These are phyloP conservation scores for Solanum rostratum DNA, from an alignment of 257 asterid species.

Conservation along the genomic window DNA sequence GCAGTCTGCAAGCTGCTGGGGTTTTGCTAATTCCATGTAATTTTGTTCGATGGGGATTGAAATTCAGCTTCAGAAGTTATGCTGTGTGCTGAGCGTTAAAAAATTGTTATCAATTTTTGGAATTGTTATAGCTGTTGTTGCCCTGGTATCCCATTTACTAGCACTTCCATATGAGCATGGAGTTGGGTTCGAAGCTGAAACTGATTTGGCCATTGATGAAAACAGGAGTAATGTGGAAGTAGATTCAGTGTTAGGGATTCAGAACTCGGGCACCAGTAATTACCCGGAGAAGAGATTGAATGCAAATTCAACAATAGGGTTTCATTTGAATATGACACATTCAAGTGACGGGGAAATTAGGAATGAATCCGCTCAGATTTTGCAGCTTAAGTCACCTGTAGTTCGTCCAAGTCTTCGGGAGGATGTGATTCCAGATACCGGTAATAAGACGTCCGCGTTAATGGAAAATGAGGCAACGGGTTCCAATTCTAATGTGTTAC, in stretches of 20 bases:
- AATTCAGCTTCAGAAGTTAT: constrained; percentile 12
- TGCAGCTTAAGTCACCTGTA: not conserved
- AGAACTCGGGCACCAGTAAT: not conserved
- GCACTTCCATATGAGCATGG: constrained; percentile 14
- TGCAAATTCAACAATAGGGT: not conserved
- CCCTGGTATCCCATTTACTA: constrained; percentile 18
- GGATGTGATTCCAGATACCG: not conserved
- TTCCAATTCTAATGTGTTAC: not conserved
- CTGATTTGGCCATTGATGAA: not conserved
- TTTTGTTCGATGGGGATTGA: constrained; percentile 19
- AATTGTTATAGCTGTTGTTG: constrained; percentile 8
- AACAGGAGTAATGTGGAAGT: not conserved
- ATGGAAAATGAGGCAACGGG: not conserved
- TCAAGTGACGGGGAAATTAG: not conserved
- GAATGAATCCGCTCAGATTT: not conserved
- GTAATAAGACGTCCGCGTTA: not conserved
- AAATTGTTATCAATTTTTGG: constrained; percentile 14
- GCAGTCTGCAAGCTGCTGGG: not conserved
- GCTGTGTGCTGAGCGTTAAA: constrained; percentile 1
- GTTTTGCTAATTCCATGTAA: not conserved
- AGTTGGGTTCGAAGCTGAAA: not conserved
- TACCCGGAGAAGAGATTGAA: not conserved
- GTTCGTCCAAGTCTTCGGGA: not conserved
- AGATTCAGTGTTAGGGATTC: not conserved
- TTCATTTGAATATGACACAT: not conserved